phyloP scores from a whole-genome alignment of 305 asterid species.

The Vinca major region DNA sequence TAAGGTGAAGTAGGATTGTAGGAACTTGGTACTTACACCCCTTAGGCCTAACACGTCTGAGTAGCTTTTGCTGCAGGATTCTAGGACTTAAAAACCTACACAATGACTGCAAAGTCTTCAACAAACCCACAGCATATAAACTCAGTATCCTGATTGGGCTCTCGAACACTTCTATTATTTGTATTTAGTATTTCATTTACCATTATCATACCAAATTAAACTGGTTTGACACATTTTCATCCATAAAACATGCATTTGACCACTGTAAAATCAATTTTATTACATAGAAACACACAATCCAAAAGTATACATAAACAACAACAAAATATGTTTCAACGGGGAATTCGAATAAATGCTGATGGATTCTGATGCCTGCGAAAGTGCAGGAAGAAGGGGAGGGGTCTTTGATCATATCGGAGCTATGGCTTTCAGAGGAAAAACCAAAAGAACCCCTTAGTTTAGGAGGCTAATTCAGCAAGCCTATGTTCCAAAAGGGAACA shows the following conservation, averaged over 20 bases:
- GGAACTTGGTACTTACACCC: background rate
- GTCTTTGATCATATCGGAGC: background rate
- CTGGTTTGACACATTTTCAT: too few species aligned
- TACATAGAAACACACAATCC: background rate
- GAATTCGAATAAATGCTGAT: too few species aligned
- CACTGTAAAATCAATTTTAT: background rate
- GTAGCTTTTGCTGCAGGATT: background rate
- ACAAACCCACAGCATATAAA: background rate
- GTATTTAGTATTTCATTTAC: too few species aligned
- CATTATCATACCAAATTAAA: too few species aligned
- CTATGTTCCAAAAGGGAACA: background rate
- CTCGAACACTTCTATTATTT: background rate
- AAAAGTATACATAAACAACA: background rate
- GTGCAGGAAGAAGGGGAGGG: background rate
- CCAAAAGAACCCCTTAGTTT: background rate
- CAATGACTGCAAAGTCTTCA: background rate
- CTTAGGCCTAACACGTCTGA: background rate
- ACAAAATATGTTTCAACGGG: too few species aligned
- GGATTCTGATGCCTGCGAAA: too few species aligned
- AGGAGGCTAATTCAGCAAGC: background rate
- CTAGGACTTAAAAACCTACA: background rate
- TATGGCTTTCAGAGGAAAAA: background rate
- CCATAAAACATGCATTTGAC: background rate
- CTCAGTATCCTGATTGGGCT: background rate
- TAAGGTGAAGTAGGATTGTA: background rate